A percentile compares a stretch with the other conserved stretches of the same genome.
These are phyloP conservation scores for Botrytis fragariae DNA, from an alignment of 2,329 filamentous ascomycete species.

Conservation along the genomic window DNA sequence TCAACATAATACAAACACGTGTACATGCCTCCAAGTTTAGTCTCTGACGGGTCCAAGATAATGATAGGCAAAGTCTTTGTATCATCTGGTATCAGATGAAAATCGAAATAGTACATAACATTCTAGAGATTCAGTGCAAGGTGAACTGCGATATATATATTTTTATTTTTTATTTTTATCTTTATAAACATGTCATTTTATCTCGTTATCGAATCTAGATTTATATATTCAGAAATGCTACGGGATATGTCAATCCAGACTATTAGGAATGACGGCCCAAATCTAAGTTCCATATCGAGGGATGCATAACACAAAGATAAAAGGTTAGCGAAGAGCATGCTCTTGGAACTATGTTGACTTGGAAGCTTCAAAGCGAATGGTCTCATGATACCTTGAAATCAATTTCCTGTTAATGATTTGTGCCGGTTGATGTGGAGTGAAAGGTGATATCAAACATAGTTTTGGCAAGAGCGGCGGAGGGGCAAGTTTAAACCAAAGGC, in stretches of 20 bases:
- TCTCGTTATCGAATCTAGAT: background rate
- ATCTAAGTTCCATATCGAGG: background rate
- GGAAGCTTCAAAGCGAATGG: background rate
- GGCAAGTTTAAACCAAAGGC: background rate
- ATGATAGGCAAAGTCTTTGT: background rate
- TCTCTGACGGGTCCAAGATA: too few relatives aligned
- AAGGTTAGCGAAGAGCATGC: background rate
- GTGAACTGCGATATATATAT: too few relatives aligned
- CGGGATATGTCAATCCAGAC: background rate
- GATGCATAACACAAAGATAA: background rate
- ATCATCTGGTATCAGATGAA: background rate
- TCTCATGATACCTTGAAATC: background rate
- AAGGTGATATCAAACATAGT: background rate
- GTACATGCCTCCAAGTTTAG: background rate
- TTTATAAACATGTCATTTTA: background rate
- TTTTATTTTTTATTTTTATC: too few relatives aligned
- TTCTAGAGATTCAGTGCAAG: background rate
- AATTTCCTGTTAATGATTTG: background rate
- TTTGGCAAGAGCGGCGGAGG: background rate
- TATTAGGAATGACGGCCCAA: background rate
- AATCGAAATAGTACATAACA: background rate
- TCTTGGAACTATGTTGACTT: background rate
- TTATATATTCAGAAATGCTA: background rate
- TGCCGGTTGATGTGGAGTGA: background rate
- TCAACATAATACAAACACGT: background rate